A percentile compares a stretch with the other conserved stretches of the same genome.
phyloP scores from a whole-genome alignment of 208 protist genomes.

The Trypanosoma rangeli region DNA sequence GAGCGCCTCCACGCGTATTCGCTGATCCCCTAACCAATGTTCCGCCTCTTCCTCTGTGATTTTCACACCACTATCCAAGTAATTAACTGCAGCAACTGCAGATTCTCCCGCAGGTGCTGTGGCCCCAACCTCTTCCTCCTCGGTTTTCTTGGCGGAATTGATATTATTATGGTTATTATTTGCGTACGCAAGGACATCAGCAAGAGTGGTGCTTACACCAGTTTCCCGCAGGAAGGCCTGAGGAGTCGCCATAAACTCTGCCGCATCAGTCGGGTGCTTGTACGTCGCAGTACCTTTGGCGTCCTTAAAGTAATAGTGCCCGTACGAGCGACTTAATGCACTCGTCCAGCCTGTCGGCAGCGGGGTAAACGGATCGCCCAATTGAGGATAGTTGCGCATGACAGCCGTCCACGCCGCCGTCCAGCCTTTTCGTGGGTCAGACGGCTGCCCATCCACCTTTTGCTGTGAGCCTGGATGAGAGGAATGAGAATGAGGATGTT shows the following conservation, averaged over 20 bases:
- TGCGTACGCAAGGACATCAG: constrained; percentile 34
- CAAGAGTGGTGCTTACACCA: constrained; percentile 24
- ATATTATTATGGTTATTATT: constrained; percentile 14
- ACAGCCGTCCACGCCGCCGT: constrained; percentile 49
- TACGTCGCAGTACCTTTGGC: constrained; percentile 41
- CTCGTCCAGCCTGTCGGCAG: constrained; percentile 67
- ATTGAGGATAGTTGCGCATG: constrained; percentile 57
- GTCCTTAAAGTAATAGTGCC: constrained; percentile 75
- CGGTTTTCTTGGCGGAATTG: background rate
- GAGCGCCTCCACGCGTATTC: constrained; percentile 52
- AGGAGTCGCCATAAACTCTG: constrained; percentile 67
- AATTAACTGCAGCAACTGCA: background rate
- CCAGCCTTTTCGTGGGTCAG: constrained; percentile 27
- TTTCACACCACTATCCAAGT: constrained; percentile 5
- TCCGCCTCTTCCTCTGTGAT: constrained; percentile 33
- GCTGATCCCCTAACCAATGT: constrained; percentile 68
- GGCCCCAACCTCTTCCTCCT: background rate
- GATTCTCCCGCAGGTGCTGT: background rate
- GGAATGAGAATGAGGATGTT: background rate
- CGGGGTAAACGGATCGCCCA: constrained; percentile 58
- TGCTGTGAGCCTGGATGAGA: background rate
- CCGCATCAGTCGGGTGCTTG: constrained; percentile 59
- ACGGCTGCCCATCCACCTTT: background rate
- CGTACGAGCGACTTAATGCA: constrained; percentile 48
- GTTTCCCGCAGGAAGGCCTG: constrained; percentile 67